These are phyloP conservation scores for Leucaena leucocephala DNA, from an alignment of 306 rosid genomes.

Conservation along the genomic window DNA sequence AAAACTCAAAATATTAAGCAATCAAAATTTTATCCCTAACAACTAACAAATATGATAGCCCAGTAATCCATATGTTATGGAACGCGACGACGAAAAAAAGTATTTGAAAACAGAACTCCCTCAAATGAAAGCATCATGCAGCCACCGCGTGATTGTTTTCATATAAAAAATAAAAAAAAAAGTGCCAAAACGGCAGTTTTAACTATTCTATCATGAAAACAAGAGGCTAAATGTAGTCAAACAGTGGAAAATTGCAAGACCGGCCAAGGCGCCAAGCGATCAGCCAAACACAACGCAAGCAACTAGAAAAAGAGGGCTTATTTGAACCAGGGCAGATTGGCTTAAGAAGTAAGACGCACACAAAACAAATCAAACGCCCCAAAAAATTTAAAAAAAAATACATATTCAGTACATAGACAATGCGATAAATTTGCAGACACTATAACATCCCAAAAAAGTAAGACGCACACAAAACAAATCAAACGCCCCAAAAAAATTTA, in stretches of 20 bases:
- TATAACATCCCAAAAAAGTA: not conserved
- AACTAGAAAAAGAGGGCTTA: not conserved
- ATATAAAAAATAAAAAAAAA: no score
- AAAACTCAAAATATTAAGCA: not conserved
- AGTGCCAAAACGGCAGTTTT: not conserved
- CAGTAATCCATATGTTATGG: not conserved
- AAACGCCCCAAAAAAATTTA: not conserved
- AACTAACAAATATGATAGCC: not conserved
- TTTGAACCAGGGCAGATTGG: not conserved
- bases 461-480: not conserved
- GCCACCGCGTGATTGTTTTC: not conserved
- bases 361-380: not conserved
- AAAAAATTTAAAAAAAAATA: not conserved
- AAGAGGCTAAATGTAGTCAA: not conserved
- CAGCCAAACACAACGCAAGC: not conserved
- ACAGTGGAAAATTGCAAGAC: not conserved
- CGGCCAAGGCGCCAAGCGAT: no score
- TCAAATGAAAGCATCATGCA: not conserved
- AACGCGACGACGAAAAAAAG: not conserved
- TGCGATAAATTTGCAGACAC: not conserved
- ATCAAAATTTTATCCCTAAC: not conserved
- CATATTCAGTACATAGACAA: not conserved
- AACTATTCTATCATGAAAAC: not conserved
- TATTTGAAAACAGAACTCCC: not conserved
- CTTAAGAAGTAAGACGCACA: not conserved